phyloP scores from a whole-genome alignment of 257 asterid genomes.

The Solanum tacnaense region DNA sequence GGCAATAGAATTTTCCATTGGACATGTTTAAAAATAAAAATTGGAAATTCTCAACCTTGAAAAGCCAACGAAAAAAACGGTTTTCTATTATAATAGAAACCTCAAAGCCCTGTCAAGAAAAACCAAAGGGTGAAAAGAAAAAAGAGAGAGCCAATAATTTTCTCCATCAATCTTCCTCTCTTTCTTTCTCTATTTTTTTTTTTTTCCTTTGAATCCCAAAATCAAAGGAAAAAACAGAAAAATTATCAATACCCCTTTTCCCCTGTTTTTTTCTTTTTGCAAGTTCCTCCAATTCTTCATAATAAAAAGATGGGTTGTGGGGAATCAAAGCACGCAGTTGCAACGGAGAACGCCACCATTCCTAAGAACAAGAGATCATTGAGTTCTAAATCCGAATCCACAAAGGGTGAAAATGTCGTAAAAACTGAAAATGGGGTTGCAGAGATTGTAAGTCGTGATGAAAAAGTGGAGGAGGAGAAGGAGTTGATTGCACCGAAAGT shows the following conservation, averaged over 20 bases:
- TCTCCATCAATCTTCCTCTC: conserved; percentile 17
- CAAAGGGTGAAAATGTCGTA: conserved; percentile 3
- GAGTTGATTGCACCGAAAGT: background rate
- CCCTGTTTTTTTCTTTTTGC: background rate
- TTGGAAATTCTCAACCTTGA: background rate
- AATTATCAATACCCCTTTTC: background rate
- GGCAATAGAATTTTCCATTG: background rate
- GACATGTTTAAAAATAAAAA: background rate
- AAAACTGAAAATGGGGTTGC: background rate
- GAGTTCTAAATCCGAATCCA: conserved; percentile 10
- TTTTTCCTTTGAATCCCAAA: background rate
- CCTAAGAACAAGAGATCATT: conserved; percentile 34
- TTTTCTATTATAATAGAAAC: conserved; percentile 1
- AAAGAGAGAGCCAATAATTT: conserved; percentile 7
- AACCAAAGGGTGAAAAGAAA: conserved; percentile 9
- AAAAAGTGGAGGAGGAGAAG: background rate
- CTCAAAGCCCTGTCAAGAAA: background rate
- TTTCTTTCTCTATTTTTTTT: background rate
- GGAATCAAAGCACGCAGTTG: conserved; percentile 81
- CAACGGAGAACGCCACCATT: conserved; percentile 40
- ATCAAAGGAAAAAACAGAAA: conserved; percentile 2
- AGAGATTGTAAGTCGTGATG: background rate
- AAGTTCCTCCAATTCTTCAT: background rate
- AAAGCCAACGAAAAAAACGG: conserved; percentile 19
- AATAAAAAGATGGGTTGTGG: conserved; percentile 59